Conservation (phyloP, 805 yeast genomes). For the Saturnispora serradocipensis region DNA sequence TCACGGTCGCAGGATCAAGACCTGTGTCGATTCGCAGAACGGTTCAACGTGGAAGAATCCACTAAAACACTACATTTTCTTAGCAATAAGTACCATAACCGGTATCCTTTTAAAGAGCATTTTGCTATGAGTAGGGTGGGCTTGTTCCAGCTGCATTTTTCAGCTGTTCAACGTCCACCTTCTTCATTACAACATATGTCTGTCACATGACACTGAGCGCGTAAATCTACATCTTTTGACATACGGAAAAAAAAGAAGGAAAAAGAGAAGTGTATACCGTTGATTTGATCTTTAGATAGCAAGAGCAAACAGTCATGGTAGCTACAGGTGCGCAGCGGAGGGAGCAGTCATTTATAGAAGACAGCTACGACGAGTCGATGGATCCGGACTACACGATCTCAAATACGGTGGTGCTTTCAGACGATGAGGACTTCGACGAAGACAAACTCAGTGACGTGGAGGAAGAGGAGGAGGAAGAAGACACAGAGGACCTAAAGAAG, state of each 20-base stretch:
- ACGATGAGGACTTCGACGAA: slow-evolving; percentile 1
- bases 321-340: neutral
- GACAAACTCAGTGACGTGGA: slow-evolving; percentile 7
- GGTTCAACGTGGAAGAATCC: slow-evolving; percentile 28
- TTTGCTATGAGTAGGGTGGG: neutral
- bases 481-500: neutral
- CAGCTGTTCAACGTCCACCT: neutral
- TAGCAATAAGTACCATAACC: neutral
- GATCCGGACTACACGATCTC: slow-evolving; percentile 23
- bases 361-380: slow-evolving; percentile 20
- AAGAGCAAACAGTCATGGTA: neutral
- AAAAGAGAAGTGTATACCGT: too few species aligned
- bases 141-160: neutral
- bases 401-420: slow-evolving; percentile 4
- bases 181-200: neutral
- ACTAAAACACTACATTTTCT: neutral
- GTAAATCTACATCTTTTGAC: neutral
- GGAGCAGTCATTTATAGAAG: slow-evolving; percentile 10
- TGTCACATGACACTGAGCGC: neutral
- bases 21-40: slow-evolving; percentile 41
- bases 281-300: neutral
- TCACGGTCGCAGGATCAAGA: slow-evolving; percentile 35
- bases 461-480: slow-evolving; percentile 2
- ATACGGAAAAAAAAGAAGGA: neutral
- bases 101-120: neutral